phyloP scores from a whole-genome alignment of 2,329 filamentous ascomycete species.

The Dactylonectria macrodidyma region DNA sequence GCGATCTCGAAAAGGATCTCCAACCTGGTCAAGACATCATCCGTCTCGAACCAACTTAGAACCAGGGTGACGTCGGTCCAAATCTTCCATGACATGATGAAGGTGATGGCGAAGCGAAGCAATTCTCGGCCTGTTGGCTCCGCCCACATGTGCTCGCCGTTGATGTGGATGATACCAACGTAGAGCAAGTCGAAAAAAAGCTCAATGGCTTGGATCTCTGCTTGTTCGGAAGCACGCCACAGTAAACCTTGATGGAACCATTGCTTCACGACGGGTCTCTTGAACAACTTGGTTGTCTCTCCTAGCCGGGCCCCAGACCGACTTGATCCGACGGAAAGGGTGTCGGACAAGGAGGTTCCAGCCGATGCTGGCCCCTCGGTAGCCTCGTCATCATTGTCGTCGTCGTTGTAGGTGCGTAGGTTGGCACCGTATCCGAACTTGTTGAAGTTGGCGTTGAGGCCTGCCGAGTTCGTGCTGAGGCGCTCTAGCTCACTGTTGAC shows the following conservation, averaged over 20 bases:
- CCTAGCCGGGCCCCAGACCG: conserved; percentile 50
- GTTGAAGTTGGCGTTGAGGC: conserved; percentile 72
- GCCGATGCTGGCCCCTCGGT: conserved; percentile 33
- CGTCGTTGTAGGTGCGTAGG: conserved; percentile 64
- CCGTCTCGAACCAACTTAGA: conserved; percentile 74
- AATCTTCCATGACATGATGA: conserved; percentile 75
- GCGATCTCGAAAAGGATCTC: conserved; percentile 73
- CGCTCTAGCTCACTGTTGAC: conserved; percentile 68
- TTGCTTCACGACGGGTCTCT: conserved; percentile 72
- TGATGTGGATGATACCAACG: conserved; percentile 74
- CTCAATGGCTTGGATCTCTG: conserved; percentile 76
- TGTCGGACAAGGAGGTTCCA: conserved; percentile 41
- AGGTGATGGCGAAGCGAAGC: conserved; percentile 73
- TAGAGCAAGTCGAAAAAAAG: conserved; percentile 76
- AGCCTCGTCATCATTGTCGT: conserved; percentile 46
- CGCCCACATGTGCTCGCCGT: conserved; percentile 73
- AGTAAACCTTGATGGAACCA: conserved; percentile 77
- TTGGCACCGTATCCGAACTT: conserved; percentile 75
- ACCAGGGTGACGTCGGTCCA: conserved; percentile 72
- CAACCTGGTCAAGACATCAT: conserved; percentile 72
- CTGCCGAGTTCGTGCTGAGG: conserved; percentile 67
- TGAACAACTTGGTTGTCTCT: conserved; percentile 69
- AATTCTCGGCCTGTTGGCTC: conserved; percentile 68
- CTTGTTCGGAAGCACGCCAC: conserved; percentile 71
- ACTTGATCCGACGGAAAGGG: conserved; percentile 44